Conservation (phyloP, 2,329 filamentous ascomycete genomes). For the Furcasterigmium furcatum region DNA sequence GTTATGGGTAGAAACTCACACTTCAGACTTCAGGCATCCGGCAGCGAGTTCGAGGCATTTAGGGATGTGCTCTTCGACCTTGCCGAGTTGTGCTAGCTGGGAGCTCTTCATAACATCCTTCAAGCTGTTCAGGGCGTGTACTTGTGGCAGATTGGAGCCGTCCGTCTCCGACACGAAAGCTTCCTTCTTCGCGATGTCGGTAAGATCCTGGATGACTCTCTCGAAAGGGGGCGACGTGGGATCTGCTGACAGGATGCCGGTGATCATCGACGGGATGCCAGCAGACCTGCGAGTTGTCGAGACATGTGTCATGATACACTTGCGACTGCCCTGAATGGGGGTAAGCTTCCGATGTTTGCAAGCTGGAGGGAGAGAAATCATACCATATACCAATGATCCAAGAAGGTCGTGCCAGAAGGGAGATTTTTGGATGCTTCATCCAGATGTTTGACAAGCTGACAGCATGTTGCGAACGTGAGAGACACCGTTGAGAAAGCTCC, state of each 20-base stretch:
- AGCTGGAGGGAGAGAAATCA: conserved; percentile 5
- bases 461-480: conserved; percentile 80
- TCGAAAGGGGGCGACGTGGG: conserved; percentile 57
- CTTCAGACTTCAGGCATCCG: conserved; percentile 71
- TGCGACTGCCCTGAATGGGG: conserved; percentile 53
- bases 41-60: conserved; percentile 77
- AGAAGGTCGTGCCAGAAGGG: conserved; percentile 33
- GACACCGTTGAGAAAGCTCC: conserved; percentile 94
- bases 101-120: conserved; percentile 90
- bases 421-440: conserved; percentile 15
- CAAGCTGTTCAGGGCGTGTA: conserved; percentile 91
- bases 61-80: conserved; percentile 71
- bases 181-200: conserved; percentile 52
- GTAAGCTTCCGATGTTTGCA: conserved; percentile 8
- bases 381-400: conserved; percentile 70
- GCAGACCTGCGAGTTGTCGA: conserved; percentile 89
- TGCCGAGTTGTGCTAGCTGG: conserved; percentile 67
- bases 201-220: conserved; percentile 60
- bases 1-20: conserved; percentile 45
- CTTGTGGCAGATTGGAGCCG: conserved; percentile 74
- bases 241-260: conserved; percentile 72
- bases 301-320: conserved; percentile 70
- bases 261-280: conserved; percentile 83
- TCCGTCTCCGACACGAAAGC: conserved; percentile 54
- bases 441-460: conserved; percentile 56